These are phyloP conservation scores for Moesziomyces antarcticus DNA, from an alignment of 1,284 basidiomycete species.

Conservation along the genomic window DNA sequence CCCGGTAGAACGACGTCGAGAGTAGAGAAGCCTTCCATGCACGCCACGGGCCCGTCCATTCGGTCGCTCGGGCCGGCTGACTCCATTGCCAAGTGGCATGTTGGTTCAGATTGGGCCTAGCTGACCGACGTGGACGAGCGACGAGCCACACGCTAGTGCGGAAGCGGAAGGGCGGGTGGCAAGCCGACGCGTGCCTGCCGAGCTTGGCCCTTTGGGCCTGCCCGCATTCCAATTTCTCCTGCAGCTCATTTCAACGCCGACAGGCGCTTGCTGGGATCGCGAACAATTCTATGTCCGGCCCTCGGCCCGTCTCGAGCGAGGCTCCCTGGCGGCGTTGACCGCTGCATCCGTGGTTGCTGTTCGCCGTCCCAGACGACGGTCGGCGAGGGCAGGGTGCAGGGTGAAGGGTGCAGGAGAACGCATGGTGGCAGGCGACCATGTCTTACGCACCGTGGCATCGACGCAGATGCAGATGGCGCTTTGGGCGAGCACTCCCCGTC, in stretches of 20 bases:
- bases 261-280: neutral
- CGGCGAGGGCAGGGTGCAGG: too few relatives aligned
- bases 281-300: neutral
- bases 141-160: too few relatives aligned
- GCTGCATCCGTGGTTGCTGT: neutral
- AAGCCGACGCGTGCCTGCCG: neutral
- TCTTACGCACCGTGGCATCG: neutral
- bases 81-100: too few relatives aligned
- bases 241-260: neutral
- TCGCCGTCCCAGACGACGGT: too few relatives aligned
- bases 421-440: neutral
- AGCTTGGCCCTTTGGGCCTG: neutral
- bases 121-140: too few relatives aligned
- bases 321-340: too few relatives aligned
- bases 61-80: too few relatives aligned
- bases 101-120: too few relatives aligned
- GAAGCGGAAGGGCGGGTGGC: neutral
- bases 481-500: neutral
- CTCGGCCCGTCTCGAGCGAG: neutral
- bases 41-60: neutral
- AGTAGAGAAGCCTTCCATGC: neutral
- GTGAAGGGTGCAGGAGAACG: too few relatives aligned
- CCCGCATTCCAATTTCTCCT: neutral
- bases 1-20: neutral
- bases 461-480: conserved; percentile 1